Percentiles rank a stretch among this genome's conserved stretches.
These are phyloP conservation scores for Quercus lobata DNA, from an alignment of 331 rosid genomes.

Conservation along the genomic window DNA sequence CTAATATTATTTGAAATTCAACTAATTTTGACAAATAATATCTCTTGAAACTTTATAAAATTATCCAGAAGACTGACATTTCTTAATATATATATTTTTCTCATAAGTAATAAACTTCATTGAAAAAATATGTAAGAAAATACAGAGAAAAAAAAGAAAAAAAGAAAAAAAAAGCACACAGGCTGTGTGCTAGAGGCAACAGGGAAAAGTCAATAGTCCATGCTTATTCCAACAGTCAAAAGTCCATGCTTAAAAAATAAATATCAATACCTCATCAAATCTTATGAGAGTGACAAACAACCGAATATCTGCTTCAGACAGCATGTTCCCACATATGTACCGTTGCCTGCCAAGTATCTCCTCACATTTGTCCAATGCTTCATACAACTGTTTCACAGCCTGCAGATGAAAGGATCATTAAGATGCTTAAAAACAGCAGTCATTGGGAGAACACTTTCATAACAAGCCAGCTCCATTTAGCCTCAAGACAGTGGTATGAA, in stretches of 20 bases:
- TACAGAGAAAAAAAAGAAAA: too few relatives aligned
- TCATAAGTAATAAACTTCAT: too few relatives aligned
- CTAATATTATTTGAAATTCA: background rate
- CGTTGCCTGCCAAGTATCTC: slow-evolving; percentile 72
- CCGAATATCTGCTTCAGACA: slow-evolving; percentile 85
- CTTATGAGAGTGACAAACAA: slow-evolving; percentile 89
- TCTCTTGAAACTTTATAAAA: background rate
- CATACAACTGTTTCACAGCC: slow-evolving; percentile 71
- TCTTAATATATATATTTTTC: background rate
- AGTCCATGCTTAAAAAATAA: background rate
- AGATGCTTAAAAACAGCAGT: background rate
- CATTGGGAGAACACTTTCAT: background rate
- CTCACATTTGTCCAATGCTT: slow-evolving; percentile 83
- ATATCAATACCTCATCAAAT: slow-evolving; percentile 80
- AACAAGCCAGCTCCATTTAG: background rate
- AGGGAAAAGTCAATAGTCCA: too few relatives aligned
- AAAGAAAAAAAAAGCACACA: too few relatives aligned
- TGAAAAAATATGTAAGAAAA: too few relatives aligned
- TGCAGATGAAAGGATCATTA: slow-evolving; percentile 29
- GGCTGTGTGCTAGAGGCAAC: too few relatives aligned
- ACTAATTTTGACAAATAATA: background rate
- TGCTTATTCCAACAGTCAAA: background rate
- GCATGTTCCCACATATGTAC: slow-evolving; percentile 67
- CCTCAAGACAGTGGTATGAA: background rate
- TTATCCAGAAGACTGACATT: background rate